Evolutionary conservation across 805 yeast genomes (phyloP).

Genomic region (Candida broadrunensis): DNA sequence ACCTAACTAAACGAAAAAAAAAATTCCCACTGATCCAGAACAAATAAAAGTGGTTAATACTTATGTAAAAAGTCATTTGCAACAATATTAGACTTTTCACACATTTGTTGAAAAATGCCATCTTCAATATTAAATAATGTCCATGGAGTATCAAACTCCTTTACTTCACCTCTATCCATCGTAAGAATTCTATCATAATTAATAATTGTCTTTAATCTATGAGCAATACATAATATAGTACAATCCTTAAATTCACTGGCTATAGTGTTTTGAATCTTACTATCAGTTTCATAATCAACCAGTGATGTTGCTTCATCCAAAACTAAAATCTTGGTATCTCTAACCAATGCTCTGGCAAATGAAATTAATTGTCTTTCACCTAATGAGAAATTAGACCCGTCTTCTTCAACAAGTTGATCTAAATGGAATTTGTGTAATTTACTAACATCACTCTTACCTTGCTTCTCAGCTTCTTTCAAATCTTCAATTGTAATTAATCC

Average conservation of each 20-base stretch:
- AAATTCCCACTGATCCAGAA: no score
- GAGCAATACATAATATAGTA: slow-evolving; percentile 38
- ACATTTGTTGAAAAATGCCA: slow-evolving; percentile 32
- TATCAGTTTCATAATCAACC: slow-evolving; percentile 38
- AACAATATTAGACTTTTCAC: slow-evolving; percentile 33
- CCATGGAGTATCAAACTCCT: slow-evolving; percentile 34
- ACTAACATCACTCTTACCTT: slow-evolving; percentile 3
- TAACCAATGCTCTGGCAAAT: slow-evolving; percentile 36
- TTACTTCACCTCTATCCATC: slow-evolving; percentile 31
- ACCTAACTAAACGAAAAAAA: no score
- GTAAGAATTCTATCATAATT: slow-evolving; percentile 33
- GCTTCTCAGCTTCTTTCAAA: slow-evolving; percentile 14
- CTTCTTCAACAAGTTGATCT: slow-evolving; percentile 33
- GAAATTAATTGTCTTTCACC: slow-evolving; percentile 38
- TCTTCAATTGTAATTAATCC: slow-evolving; percentile 42
- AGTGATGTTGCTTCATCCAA: slow-evolving; percentile 40
- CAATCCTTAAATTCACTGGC: slow-evolving; percentile 28
- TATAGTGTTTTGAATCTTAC: slow-evolving; percentile 32
- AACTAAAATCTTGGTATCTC: slow-evolving; percentile 33
- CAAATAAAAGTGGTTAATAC: not conserved
- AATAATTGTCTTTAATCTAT: slow-evolving; percentile 35
- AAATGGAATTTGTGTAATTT: slow-evolving; percentile 33
- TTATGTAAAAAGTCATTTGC: slow-evolving; percentile 20
- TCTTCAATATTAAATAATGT: slow-evolving; percentile 21
- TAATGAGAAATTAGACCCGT: slow-evolving; percentile 33